These are phyloP conservation scores for Piper longum DNA, from an alignment of 164 flowering plant species.

Conservation along the genomic window DNA sequence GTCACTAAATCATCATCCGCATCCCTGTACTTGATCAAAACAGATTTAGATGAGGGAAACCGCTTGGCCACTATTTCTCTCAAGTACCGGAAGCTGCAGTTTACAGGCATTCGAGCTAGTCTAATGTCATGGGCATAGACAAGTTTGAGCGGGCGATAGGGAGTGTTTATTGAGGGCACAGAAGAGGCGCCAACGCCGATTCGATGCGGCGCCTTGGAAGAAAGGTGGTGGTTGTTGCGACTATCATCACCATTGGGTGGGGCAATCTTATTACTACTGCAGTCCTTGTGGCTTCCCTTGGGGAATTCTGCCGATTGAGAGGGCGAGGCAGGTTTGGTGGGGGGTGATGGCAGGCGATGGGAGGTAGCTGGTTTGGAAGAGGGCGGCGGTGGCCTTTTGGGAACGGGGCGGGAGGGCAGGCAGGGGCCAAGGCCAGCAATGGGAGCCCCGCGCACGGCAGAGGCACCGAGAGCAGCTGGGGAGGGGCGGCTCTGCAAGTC, in stretches of 20 bases:
- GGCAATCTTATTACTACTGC: background rate
- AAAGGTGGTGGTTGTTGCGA: conserved; percentile 7
- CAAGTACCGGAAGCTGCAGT: conserved; percentile 55
- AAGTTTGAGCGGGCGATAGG: conserved; percentile 73
- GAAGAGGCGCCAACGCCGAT: conserved; percentile 8
- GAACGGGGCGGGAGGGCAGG: conserved; percentile 70
- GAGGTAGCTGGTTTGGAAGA: conserved; percentile 10
- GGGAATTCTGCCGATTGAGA: conserved; percentile 11
- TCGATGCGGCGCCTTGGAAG: background rate
- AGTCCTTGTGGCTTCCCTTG: background rate
- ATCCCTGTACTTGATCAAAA: conserved; percentile 85
- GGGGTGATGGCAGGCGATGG: conserved; percentile 8
- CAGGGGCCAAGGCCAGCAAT: conserved; percentile 81
- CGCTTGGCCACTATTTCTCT: conserved; percentile 68
- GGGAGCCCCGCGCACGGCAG: conserved; percentile 91
- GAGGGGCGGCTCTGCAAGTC: conserved; percentile 92
- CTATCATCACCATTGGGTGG: background rate
- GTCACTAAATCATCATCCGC: conserved; percentile 91
- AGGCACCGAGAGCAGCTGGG: conserved; percentile 97
- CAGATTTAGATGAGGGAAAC: conserved; percentile 75
- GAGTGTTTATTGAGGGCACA: conserved; percentile 13
- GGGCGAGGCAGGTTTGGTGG: conserved; percentile 15
- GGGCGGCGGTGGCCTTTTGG: conserved; percentile 29
- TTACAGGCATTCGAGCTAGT: conserved; percentile 79
- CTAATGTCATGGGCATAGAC: conserved; percentile 95